A percentile compares a stretch with the other conserved stretches of the same genome.
Evolutionary conservation across 1,284 basidiomycete species (phyloP).

Genomic region (Spongiforma sp.): DNA sequence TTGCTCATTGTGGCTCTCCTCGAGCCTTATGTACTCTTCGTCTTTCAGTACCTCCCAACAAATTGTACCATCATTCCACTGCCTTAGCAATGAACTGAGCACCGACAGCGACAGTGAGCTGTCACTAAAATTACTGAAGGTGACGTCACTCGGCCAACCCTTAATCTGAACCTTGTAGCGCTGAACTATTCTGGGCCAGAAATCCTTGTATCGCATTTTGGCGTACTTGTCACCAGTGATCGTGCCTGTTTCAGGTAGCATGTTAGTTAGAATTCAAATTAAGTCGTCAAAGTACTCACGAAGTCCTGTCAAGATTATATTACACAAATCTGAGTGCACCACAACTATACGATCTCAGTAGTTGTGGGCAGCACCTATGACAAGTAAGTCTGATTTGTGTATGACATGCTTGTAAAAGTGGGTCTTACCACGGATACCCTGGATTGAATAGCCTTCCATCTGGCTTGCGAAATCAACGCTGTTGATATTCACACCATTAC

Average conservation of each 20-base stretch:
- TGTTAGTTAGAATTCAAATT: neutral
- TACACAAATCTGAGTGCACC: neutral
- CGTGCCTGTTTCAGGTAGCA: neutral
- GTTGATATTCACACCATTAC: conserved; percentile 5
- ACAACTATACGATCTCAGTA: conserved; percentile 2
- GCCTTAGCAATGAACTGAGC: conserved; percentile 3
- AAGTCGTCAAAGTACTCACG: neutral
- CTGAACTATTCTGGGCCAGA: conserved; percentile 1
- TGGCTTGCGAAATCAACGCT: conserved; percentile 4
- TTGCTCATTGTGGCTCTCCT: neutral
- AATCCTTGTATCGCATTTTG: conserved; percentile 12
- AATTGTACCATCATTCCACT: conserved; percentile 5
- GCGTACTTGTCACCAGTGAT: neutral
- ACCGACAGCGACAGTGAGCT: conserved; percentile 1
- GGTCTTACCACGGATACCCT: conserved; percentile 9
- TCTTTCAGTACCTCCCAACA: conserved; percentile 5
- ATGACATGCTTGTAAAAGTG: too few species aligned
- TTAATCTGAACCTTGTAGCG: conserved; percentile 4
- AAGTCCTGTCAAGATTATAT: neutral
- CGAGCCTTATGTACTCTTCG: conserved; percentile 2
- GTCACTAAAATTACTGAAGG: conserved; percentile 10
- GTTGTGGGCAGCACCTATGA: conserved; percentile 7
- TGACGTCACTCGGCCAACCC: conserved; percentile 10
- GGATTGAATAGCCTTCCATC: conserved; percentile 15
- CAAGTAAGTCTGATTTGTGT: neutral